A percentile compares a stretch with the other conserved stretches of the same genome.
Conservation (phyloP, 192 early-diverging fungal genomes). For the Gaertneriomyces semiglobifer region DNA sequence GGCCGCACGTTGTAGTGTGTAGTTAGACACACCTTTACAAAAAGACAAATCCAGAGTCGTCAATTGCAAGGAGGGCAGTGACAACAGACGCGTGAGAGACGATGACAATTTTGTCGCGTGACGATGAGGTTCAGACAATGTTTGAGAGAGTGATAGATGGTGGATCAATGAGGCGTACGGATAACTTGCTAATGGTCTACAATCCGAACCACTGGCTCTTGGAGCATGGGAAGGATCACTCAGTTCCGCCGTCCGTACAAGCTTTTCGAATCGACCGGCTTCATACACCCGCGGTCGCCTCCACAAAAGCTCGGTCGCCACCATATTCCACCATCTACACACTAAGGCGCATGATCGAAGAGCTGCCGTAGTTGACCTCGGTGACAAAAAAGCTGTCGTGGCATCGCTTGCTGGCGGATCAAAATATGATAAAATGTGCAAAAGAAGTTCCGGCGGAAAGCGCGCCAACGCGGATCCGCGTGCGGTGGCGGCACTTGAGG, state of each 20-base stretch:
- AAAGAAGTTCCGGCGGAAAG: conserved; percentile 30
- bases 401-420: conserved; percentile 18
- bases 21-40: conserved; percentile 59
- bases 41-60: conserved; percentile 53
- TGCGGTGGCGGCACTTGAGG: neutral
- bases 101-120: conserved; percentile 21
- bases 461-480: conserved; percentile 1
- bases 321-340: conserved; percentile 45
- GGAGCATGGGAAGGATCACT: neutral
- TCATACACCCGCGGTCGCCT: conserved; percentile 41
- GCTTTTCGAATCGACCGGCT: conserved; percentile 35
- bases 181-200: conserved; percentile 23
- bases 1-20: conserved; percentile 49
- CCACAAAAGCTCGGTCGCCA: conserved; percentile 49
- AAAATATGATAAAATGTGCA: conserved; percentile 34
- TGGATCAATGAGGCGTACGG: conserved; percentile 13
- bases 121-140: conserved; percentile 33
- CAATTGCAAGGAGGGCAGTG: conserved; percentile 30
- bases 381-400: conserved; percentile 19
- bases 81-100: conserved; percentile 19
- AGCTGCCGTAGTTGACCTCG: conserved; percentile 21
- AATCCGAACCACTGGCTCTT: neutral
- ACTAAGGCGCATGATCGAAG: conserved; percentile 43
- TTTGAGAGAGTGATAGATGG: conserved; percentile 24
- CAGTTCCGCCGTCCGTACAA: conserved; percentile 10